Base-by-base conservation (phyloP, 1,139 yeast species). In the Candida tunisiensis region DNA sequence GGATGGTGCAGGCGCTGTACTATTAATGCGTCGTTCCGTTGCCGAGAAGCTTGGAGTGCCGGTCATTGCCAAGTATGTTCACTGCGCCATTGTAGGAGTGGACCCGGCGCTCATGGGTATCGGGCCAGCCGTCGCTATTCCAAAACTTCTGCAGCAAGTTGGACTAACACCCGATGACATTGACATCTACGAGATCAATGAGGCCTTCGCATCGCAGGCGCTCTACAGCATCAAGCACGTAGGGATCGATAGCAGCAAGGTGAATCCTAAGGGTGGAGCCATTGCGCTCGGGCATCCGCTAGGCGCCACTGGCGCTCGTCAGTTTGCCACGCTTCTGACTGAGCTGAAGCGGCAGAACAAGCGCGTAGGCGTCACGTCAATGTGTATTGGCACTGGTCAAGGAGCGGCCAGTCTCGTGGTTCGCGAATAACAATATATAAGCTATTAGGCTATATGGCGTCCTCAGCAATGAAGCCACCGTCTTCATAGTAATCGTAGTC, bases 341-440 rank as follows among this genome's bases (percentile, higher is more conserved):
- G 85, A 82, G 55, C 65, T 85, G 46, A 60, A 74, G 53, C 44
- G 54, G 29, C 46, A 56, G 15, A 57, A 66, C 26, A 92, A 91
- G 45, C 73, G 82, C 58, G 58, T 82, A 38, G 95, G 95, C 42
- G 73, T 85, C 34, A 79, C 92, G 16, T 77, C 92, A 37, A 85
- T 85, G 96, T 85, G 96, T 61, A 74, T 85, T 41, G 96, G 96
- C 49, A 82, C 94, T 24, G 96, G 96, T 47, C 85, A 83, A 93
- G 96, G 96, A 43, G 95, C 95, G 29, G 96, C 96, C 30, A 77
- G 91, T 16, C 60, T 83, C 30, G 64, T 83, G 44, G 64, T 82
- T 30, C 74, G 63, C 47, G 95, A 80, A 57, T 74, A 49, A 20
- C n/a, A n/a, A n/a, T n/a, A 17, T 17, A 7, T 4, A 17, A 26